Evolutionary conservation across 371 early-diverging fungal species (phyloP), one percentile per base, ranked within the genome.

Genomic region (Rhizopus delemar): DNA sequence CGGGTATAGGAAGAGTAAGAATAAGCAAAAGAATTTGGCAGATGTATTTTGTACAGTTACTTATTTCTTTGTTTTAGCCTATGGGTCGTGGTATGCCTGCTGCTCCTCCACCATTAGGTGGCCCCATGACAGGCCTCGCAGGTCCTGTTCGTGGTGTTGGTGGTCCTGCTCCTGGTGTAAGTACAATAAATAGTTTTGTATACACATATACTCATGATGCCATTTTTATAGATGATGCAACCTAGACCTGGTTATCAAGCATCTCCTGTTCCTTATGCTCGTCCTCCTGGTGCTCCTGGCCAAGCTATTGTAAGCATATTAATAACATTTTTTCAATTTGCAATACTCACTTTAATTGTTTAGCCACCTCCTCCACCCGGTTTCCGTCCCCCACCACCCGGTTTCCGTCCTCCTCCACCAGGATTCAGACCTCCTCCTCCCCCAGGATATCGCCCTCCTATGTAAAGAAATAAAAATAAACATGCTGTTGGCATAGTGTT

Each of bases 81-180:
- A 93, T 93, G 43, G 95, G 95, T 49, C 88, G 97, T 60, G 97
- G 97, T 45, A 74, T 97, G 64, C 94, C 95, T 46, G 82, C 92
- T 49, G 87, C 86, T 43, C 86, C 86, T 31, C 86, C 87, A n/a
- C 82, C 84, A 31, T 80, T 73, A 51, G 75, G 74, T 58, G 78
- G 68, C 8, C 74, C 79, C 34, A 76, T 78, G 69, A 57, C 74
- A 39, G 95, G 93, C 45, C 80, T 95, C 46, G 85, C 89, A 54
- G 95, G 93, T 28, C 96, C 95, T 29, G 91, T 93, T 38, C 85
- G 94, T 52, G 95, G 96, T 43, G 87, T 97, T 51, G 95, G 97
- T 59, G 97, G 93, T 45, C 95, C 97, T 51, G 89, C 92, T 13
- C 86, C 90, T 56, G 85, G 85, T 54, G 80, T 79, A 74, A 70